Evolutionary conservation across 345 rosid genomes (phyloP).

Genomic region (Hevea brasiliensis): DNA sequence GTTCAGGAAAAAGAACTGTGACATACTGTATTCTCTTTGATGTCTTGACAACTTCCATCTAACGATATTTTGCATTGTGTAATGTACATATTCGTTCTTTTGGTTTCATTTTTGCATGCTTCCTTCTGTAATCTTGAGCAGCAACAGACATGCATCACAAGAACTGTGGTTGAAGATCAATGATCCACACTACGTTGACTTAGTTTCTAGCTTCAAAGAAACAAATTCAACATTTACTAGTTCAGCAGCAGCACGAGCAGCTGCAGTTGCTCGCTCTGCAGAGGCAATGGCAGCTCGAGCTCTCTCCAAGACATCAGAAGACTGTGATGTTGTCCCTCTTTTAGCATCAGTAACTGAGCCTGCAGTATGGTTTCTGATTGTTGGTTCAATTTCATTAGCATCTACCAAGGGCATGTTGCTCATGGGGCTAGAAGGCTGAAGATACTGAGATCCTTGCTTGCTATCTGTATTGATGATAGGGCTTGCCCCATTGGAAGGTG

Average conservation of each 20-base stretch:
- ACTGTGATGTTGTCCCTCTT: constrained; percentile 30
- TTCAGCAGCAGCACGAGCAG: constrained; percentile 88
- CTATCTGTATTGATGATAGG: constrained; percentile 21
- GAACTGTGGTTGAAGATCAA: not conserved
- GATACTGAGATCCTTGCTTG: constrained; percentile 34
- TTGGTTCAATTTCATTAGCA: constrained; percentile 39
- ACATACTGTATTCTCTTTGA: too few relatives aligned
- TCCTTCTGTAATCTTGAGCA: not conserved
- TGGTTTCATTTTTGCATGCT: not conserved
- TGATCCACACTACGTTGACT: constrained; percentile 23
- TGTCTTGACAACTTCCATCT: too few relatives aligned
- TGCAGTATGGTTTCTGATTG: constrained; percentile 22
- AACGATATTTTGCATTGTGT: not conserved
- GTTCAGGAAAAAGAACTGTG: too few relatives aligned
- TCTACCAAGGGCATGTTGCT: constrained; percentile 18
- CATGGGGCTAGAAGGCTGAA: constrained; percentile 31
- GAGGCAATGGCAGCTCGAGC: constrained; percentile 83
- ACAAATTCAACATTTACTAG: constrained; percentile 58
- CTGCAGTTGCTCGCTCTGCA: constrained; percentile 76
- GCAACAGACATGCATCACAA: not conserved
- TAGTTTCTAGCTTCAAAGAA: constrained; percentile 34
- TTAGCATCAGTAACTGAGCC: constrained; percentile 24
- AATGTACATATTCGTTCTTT: not conserved
- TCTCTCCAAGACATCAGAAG: constrained; percentile 67
- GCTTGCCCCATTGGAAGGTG: constrained; percentile 44